Evolutionary conservation across 306 rosid genomes (phyloP).

Genomic region (Vigna angularis): DNA sequence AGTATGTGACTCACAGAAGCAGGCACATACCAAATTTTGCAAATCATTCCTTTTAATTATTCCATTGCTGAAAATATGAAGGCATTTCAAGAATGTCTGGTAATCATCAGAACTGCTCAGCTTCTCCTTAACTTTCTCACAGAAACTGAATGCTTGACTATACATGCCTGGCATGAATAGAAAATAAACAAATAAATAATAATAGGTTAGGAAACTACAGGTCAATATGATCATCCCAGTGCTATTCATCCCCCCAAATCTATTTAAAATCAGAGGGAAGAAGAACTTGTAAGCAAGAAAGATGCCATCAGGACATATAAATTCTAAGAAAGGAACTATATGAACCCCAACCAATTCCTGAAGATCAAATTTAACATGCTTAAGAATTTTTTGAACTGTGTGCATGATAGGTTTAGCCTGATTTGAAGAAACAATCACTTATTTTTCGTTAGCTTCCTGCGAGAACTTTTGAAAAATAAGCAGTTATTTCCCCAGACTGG

Average conservation of each 20-base stretch:
- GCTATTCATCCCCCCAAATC: background rate
- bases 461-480: background rate
- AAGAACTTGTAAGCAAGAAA: slow-evolving; percentile 33
- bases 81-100: slow-evolving; percentile 87
- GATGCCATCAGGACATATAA: slow-evolving; percentile 31
- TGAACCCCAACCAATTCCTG: slow-evolving; percentile 15
- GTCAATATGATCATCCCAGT: slow-evolving; percentile 30
- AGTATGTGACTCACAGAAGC: slow-evolving; percentile 30
- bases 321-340: slow-evolving; percentile 31
- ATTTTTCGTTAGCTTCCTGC: background rate
- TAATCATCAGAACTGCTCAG: slow-evolving; percentile 83
- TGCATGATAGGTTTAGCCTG: background rate
- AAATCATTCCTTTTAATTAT: slow-evolving; percentile 89
- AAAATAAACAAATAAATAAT: slow-evolving; percentile 27
- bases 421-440: slow-evolving; percentile 13
- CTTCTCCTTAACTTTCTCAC: slow-evolving; percentile 90
- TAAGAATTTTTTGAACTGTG: slow-evolving; percentile 1
- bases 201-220: slow-evolving; percentile 31
- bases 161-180: slow-evolving; percentile 72
- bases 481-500: background rate
- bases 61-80: slow-evolving; percentile 84
- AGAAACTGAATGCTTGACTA: slow-evolving; percentile 80
- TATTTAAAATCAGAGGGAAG: slow-evolving; percentile 28
- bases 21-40: slow-evolving; percentile 77
- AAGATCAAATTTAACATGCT: slow-evolving; percentile 17